Base-by-base conservation (phyloP, 2,329 filamentous ascomycete genomes). In the Penicillium vulpinum region DNA sequence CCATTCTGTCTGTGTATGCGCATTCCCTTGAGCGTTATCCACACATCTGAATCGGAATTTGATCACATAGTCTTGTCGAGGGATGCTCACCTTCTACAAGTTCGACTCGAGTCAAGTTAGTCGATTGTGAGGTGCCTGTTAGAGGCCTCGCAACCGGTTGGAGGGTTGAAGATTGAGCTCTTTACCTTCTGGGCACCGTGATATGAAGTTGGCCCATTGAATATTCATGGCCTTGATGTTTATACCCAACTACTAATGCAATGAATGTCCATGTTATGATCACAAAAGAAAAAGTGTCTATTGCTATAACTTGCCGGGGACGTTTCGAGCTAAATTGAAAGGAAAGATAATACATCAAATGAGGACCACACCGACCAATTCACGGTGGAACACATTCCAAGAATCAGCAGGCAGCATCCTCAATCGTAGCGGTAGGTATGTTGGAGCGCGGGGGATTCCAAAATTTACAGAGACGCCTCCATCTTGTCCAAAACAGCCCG, bases 401-500 rank as follows among this genome's bases (percentile, higher is more conserved):
- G 31, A 52, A 47, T 53, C 54, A 57, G 54, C 60, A 55, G 51
- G 64, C 55, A 54, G 29, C 57, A 62, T 65, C 64, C 60, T 64
- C 63, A 62, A 63, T 70, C 60, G 63, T 63, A 64, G 63, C 65
- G 56, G 61, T 58, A 56, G 51, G 56, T 54, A 58, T 51, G 51
- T 60, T 59, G 52, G 56, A 52, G 48, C 26, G 54, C 44, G 50
- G 51, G 33, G 39, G 53, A 47, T 59, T 54, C 50, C 50, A 62
- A 54, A 58, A 67, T 75, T 84, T 85, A 88, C 75, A 87, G 71
- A 67, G 81, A 70, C 61, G 74, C 80, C 83, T 97, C 93, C 92
- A 99, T 96, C 85, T 94, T 91, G 82, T 92, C 86, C 73, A 99
- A 84, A 73, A 99, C 90, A 70, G 94, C 92, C 71, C 88, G 85